Evolutionary conservation across 2,329 filamentous ascomycete species (phyloP), one percentile per base, ranked within the genome.

Genomic region (Trichoderma guizhouense): DNA sequence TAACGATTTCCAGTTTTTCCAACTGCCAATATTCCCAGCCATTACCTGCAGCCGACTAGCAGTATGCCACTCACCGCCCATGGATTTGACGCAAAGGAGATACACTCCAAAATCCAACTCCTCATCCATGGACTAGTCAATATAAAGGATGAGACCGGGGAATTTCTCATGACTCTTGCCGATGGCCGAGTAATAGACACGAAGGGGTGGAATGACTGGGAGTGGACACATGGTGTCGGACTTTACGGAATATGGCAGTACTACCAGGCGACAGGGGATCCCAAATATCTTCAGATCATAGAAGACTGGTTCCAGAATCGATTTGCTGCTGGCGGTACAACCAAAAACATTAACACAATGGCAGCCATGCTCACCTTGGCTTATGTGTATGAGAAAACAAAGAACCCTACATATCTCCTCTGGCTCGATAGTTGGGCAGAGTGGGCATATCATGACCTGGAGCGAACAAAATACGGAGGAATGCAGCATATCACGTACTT

Each of bases 231-330:
- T n/a, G 66, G 66, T 8, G 30, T 69, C 43, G 66, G 66, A 9
- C 55, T 69, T 11, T 69, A 69, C 18, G 66, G 66, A n/a, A 69
- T 69, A 60, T 69, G 66, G 66, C 55, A 69, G 5, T 69, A 69
- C 36, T 69, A 69, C 7, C 66, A 69, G 26, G 24, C 43, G n/a
- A 69, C 66, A 5, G 55, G 55, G 7, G 55, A 69, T 43, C 24
- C 34, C 30, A 51, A 69, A 8, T 61, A 69, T 51, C 55, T 69
- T 1, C 66, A 69, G 9, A 69, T 69, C 36, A 69, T 69, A n/a
- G 66, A 69, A n/a, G 55, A 61, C 8, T 69, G 66, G 66, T 69
- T 69, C 34, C 36, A 26, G 8, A 30, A 26, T 12, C 26, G 66
- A 12, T 69, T 69, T 28, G 26, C 55, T 26, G 32, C 66, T 2